phyloP scores from a whole-genome alignment of 2,329 filamentous ascomycete species.

The Arthroderma sp. region DNA sequence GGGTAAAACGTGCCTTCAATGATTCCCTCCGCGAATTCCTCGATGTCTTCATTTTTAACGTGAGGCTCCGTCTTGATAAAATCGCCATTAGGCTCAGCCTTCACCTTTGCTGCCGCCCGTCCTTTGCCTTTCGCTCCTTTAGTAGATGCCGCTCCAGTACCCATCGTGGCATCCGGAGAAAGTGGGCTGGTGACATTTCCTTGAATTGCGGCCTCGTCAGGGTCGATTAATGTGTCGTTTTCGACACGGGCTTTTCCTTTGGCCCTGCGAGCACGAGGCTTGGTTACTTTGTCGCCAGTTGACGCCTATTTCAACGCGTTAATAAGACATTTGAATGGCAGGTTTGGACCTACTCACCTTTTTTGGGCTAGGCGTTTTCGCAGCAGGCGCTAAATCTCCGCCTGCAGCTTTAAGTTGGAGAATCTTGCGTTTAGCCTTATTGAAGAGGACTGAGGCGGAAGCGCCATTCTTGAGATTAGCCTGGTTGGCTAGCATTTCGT shows the following conservation, averaged over 20 bases:
- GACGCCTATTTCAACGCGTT: conserved; percentile 1
- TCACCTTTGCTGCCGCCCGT: conserved; percentile 1
- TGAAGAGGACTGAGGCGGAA: conserved; percentile 25
- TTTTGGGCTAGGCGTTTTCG: not conserved
- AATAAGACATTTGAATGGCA: not conserved
- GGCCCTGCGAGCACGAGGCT: conserved; percentile 5
- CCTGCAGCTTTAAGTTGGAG: conserved; percentile 6
- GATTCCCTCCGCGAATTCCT: conserved; percentile 7
- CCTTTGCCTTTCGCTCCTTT: not conserved
- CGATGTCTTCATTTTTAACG: not conserved
- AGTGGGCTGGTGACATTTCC: conserved; percentile 3
- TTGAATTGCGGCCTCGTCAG: too few relatives aligned
- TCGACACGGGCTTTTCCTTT: conserved; percentile 3
- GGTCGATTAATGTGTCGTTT: not conserved
- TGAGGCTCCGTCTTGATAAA: not conserved
- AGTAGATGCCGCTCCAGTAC: not conserved
- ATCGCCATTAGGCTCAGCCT: not conserved
- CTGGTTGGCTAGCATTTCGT: conserved; percentile 22
- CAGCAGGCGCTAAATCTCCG: not conserved
- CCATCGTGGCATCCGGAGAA: not conserved
- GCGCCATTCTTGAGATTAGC: conserved; percentile 24
- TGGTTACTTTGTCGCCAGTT: conserved; percentile 10
- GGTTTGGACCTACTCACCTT: conserved; percentile 2
- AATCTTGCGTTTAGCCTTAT: conserved; percentile 27
- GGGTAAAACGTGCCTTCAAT: conserved; percentile 9